phyloP scores from a whole-genome alignment of 2,329 filamentous ascomycete species.

The Xylariomycetidae sp. region DNA sequence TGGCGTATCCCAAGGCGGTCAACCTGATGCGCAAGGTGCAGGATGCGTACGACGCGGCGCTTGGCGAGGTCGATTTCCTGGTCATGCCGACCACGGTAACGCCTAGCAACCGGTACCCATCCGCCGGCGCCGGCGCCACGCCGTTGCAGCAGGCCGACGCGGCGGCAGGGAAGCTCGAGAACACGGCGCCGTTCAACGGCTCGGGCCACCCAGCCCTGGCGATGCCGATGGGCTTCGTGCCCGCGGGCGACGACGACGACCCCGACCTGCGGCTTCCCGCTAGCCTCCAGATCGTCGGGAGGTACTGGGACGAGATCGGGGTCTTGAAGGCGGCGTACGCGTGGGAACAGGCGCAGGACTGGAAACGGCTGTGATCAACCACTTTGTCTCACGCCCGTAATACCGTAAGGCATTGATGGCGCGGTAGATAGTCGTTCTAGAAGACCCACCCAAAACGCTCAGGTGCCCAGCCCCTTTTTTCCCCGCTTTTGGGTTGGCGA shows the following conservation, averaged over 20 bases:
- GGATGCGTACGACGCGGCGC: constrained; percentile 1
- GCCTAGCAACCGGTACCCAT: no score
- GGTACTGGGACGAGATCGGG: constrained; percentile 40
- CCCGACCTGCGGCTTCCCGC: constrained; percentile 42
- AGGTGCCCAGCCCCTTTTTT: no score
- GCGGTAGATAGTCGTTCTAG: no score
- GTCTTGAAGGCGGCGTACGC: constrained; percentile 37
- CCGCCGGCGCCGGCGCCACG: no score
- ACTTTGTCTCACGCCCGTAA: no score
- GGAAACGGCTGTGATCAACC: no score
- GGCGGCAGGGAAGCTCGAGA: constrained; percentile 18
- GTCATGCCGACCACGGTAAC: constrained; percentile 2
- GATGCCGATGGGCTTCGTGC: constrained; percentile 43
- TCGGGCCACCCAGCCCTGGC: constrained; percentile 50
- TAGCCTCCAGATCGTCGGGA: constrained; percentile 49
- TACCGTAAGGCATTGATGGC: no score
- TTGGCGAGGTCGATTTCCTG: background rate
- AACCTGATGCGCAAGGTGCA: constrained; percentile 1
- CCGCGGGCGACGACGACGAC: no score
- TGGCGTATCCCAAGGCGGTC: constrained; percentile 1
- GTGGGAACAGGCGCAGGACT: no score
- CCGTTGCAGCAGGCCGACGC: no score
- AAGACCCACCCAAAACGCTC: no score
- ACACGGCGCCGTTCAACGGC: constrained; percentile 51
- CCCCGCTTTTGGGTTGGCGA: no score